phyloP scores from a whole-genome alignment of 1,139 yeast species.

The Candida sp. region DNA sequence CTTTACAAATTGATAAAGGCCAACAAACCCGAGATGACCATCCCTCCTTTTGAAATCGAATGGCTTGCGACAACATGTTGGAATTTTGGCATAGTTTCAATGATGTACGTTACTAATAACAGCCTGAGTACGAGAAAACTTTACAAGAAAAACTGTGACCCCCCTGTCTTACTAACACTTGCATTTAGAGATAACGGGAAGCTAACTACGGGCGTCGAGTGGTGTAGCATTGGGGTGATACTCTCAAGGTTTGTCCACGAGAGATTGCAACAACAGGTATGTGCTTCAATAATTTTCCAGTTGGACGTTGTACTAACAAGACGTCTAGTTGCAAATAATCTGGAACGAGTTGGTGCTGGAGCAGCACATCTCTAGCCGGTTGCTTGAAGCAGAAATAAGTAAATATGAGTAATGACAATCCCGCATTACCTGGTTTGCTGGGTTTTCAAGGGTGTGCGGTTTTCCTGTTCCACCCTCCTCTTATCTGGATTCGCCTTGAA shows the following conservation, averaged over 20 bases:
- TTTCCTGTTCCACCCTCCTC: constrained; percentile 3
- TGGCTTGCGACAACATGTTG: constrained; percentile 25
- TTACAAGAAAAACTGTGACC: background rate
- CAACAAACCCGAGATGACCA: constrained; percentile 4
- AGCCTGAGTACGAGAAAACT: background rate
- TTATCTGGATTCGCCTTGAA: background rate
- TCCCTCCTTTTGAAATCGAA: constrained; percentile 21
- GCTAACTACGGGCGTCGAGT: constrained; percentile 6
- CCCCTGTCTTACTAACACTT: constrained; percentile 5
- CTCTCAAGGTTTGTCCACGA: constrained; percentile 15
- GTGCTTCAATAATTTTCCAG: background rate
- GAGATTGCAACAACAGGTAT: constrained; percentile 13
- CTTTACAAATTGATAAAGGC: constrained; percentile 8
- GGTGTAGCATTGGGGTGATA: constrained; percentile 13
- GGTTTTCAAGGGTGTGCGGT: background rate
- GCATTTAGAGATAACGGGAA: constrained; percentile 10
- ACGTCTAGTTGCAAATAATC: constrained; percentile 9
- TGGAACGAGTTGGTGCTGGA: constrained; percentile 13
- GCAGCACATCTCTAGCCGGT: constrained; percentile 6
- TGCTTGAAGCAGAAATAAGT: constrained; percentile 9
- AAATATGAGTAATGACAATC: constrained; percentile 2
- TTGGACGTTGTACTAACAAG: constrained; percentile 8
- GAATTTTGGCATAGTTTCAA: constrained; percentile 20
- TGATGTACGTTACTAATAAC: constrained; percentile 15
- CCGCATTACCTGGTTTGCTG: background rate